phyloP scores from a whole-genome alignment of 176 grass and related monocot genomes.

The Tillandsia fasciculata region DNA sequence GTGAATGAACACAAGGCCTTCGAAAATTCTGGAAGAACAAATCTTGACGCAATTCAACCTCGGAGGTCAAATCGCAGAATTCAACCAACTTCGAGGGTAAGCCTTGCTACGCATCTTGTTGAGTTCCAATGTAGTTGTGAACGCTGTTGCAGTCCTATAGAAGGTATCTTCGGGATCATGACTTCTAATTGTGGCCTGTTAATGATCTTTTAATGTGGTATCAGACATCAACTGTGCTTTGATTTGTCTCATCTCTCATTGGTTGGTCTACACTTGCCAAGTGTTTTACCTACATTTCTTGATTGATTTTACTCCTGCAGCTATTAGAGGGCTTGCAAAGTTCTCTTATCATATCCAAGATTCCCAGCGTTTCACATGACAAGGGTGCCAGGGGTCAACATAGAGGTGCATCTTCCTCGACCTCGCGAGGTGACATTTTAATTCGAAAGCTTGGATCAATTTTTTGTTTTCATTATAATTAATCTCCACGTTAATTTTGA shows the following conservation, averaged over 20 bases:
- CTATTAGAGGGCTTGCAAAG: slow-evolving; percentile 93
- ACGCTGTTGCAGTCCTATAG: slow-evolving; percentile 1
- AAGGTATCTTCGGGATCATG: background rate
- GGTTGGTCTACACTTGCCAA: no score
- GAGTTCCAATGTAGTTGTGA: slow-evolving; percentile 2
- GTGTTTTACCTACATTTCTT: background rate
- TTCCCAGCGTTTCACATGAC: slow-evolving; percentile 41
- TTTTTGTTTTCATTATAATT: background rate
- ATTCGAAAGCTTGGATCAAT: background rate
- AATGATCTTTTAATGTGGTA: no score
- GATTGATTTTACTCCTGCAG: slow-evolving; percentile 23
- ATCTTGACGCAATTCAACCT: slow-evolving; percentile 53
- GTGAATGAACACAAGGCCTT: slow-evolving; percentile 13
- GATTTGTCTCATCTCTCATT: no score
- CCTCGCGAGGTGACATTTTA: slow-evolving; percentile 54
- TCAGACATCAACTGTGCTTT: no score
- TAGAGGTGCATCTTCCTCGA: slow-evolving; percentile 27
- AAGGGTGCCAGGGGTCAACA: slow-evolving; percentile 46
- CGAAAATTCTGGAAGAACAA: slow-evolving; percentile 36
- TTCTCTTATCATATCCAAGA: slow-evolving; percentile 75
- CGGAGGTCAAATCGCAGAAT: slow-evolving; percentile 82
- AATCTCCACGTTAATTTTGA: background rate
- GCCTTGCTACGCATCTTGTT: background rate
- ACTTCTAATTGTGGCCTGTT: background rate
- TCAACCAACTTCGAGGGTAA: slow-evolving; percentile 93